These are phyloP conservation scores for Sugiyamaella americana DNA, from an alignment of 805 yeast species.

Conservation along the genomic window DNA sequence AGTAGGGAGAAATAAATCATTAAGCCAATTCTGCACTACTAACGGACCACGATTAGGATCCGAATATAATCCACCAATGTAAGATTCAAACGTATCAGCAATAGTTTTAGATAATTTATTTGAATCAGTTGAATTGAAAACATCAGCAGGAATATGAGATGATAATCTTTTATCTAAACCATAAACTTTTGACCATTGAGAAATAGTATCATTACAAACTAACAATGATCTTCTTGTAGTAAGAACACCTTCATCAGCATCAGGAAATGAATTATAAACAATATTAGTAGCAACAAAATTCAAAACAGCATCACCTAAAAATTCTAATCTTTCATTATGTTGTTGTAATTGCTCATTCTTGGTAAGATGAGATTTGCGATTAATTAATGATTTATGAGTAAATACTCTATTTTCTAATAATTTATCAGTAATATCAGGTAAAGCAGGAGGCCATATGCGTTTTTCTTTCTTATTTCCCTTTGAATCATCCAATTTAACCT, in stretches of 20 bases:
- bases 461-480: slow-evolving; percentile 8
- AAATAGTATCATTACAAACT: slow-evolving; percentile 66
- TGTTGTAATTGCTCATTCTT: slow-evolving; percentile 51
- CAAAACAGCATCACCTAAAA: slow-evolving; percentile 81
- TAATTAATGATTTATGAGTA: slow-evolving; percentile 68
- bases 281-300: slow-evolving; percentile 66
- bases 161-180: slow-evolving; percentile 20
- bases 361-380: slow-evolving; percentile 50
- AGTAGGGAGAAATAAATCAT: slow-evolving; percentile 29
- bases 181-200: slow-evolving; percentile 64
- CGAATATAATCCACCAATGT: slow-evolving; percentile 73
- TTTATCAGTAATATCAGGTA: slow-evolving; percentile 62
- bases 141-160: slow-evolving; percentile 14
- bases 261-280: slow-evolving; percentile 59
- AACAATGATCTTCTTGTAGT: slow-evolving; percentile 63
- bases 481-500: slow-evolving; percentile 4
- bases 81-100: slow-evolving; percentile 93
- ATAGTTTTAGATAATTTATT: slow-evolving; percentile 45
- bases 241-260: slow-evolving; percentile 73
- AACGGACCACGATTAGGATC: slow-evolving; percentile 41
- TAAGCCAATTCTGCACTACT: slow-evolving; percentile 30
- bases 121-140: slow-evolving; percentile 9
- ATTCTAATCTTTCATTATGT: slow-evolving; percentile 85
- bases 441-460: slow-evolving; percentile 50
- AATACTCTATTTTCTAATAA: slow-evolving; percentile 64